Evolutionary conservation across 805 yeast species (phyloP).

Genomic region (Metschnikowia similis): DNA sequence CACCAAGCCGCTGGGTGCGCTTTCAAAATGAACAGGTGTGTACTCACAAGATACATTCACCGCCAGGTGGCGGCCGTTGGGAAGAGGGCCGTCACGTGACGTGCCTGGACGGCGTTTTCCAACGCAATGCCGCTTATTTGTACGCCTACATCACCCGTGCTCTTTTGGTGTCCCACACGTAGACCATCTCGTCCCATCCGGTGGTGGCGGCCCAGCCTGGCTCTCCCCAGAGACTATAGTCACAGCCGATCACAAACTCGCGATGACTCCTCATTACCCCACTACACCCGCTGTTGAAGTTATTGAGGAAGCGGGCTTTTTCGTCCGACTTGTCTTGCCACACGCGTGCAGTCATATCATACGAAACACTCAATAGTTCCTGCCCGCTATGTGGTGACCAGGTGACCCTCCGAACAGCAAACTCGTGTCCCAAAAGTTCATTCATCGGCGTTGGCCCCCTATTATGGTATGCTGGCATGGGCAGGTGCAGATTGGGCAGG

Average conservation of each 20-base stretch:
- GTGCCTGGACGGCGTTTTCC: background rate
- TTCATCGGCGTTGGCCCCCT: slow-evolving; percentile 67
- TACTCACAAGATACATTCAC: background rate
- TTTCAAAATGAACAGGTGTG: background rate
- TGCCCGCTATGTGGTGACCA: slow-evolving; percentile 89
- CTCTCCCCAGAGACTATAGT: slow-evolving; percentile 95
- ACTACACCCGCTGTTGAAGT: slow-evolving; percentile 46
- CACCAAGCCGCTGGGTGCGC: background rate
- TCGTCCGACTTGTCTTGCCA: slow-evolving; percentile 75
- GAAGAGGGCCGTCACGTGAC: background rate
- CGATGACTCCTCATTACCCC: slow-evolving; percentile 65
- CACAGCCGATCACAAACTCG: slow-evolving; percentile 90
- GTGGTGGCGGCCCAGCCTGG: slow-evolving; percentile 94
- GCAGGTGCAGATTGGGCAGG: slow-evolving; percentile 32
- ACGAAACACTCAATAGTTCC: slow-evolving; percentile 69
- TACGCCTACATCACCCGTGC: background rate
- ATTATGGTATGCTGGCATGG: slow-evolving; percentile 39
- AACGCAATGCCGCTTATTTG: background rate
- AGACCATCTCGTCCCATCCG: slow-evolving; percentile 96
- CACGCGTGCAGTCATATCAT: slow-evolving; percentile 87
- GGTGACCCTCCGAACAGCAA: slow-evolving; percentile 74
- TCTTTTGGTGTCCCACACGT: slow-evolving; percentile 74
- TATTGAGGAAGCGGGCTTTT: slow-evolving; percentile 43
- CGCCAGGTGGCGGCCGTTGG: background rate
- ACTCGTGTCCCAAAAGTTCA: slow-evolving; percentile 81